Base-by-base conservation (phyloP, 768 basidiomycete species). In the Mycena vitilis region DNA sequence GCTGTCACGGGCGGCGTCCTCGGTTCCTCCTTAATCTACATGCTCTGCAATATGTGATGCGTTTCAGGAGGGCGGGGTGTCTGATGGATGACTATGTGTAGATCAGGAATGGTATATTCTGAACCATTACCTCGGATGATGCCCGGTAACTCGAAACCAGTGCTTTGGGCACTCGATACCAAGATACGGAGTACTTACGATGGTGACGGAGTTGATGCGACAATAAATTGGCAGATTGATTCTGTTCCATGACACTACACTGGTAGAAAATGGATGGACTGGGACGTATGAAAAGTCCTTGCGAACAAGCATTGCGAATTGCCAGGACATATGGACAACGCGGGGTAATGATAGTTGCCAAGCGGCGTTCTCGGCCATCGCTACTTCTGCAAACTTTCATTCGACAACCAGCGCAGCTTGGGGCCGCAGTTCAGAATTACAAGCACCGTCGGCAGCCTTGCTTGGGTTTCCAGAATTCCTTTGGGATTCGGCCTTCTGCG, bases 21-120 rank as follows among this genome's bases (percentile, higher is more conserved):
- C 37, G 71, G 71, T 16, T 45, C 51, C 20, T 69, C 71, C n/a
- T 53, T 72, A 11, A 72, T 72, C 67, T 72, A 66, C 67, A 69
- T 68, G 67, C 67, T 72, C 64, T 64, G 71, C 71, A 58, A 69
- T 45, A 72, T 72, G 71, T 72, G 61, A 71, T 25, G 42, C n/a
- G 66, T 67, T 60, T 71, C 66, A 65, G 38, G 70, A 58, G 56
- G 49, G n/a, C 8, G 51, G 47, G 47, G 12, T 40, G 60, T 67
- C 40, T 68, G 66, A 68, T 62, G 66, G 60, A 7, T 58, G 66
- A 62, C 47, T 37, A 36, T 40, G 60, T 61, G 53, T 67, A 53
- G 57, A 65, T 65, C 57, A 52, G 57, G 56, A 59, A 48, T 47
- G 38, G 64, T 48, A 20, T 47, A 8, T 47, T 48, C 51, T 64